Conservation (phyloP, 768 basidiomycete genomes). For the Naganishia kalamii region DNA sequence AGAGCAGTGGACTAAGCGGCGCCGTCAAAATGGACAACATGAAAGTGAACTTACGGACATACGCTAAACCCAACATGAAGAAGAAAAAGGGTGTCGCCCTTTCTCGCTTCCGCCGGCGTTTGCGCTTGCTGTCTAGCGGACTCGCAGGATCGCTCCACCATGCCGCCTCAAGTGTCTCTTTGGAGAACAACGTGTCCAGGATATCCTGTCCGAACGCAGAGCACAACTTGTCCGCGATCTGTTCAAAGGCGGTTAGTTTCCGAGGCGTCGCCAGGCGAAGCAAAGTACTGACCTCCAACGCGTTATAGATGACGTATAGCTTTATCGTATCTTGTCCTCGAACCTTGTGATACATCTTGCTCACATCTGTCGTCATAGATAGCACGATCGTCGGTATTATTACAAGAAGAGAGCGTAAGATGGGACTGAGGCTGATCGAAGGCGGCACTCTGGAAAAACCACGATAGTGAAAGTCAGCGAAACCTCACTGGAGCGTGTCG, state of each 20-base stretch:
- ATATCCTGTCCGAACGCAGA: constrained; percentile 97
- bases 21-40: too few relatives aligned
- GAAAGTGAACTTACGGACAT: constrained; percentile 59
- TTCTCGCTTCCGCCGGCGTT: constrained; percentile 48
- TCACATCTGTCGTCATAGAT: constrained; percentile 80
- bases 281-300: constrained; percentile 70
- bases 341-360: constrained; percentile 96
- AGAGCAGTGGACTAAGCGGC: too few relatives aligned
- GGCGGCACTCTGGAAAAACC: background rate
- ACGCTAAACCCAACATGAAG: constrained; percentile 72
- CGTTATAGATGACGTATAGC: constrained; percentile 97
- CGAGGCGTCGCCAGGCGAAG: background rate
- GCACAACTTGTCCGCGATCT: constrained; percentile 93
- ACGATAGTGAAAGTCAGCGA: background rate
- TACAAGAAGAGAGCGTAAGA: constrained; percentile 73
- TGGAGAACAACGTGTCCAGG: constrained; percentile 89
- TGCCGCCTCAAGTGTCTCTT: constrained; percentile 69
- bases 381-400: constrained; percentile 66
- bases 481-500: background rate
- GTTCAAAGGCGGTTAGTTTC: background rate
- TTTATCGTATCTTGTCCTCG: constrained; percentile 98
- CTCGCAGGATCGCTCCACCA: constrained; percentile 2
- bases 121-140: constrained; percentile 29
- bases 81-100: constrained; percentile 72
- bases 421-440: constrained; percentile 67